Percentiles rank a stretch among this genome's conserved stretches.
phyloP scores from a whole-genome alignment of 2,329 filamentous ascomycete genomes.

The Ceratocystis destructans region DNA sequence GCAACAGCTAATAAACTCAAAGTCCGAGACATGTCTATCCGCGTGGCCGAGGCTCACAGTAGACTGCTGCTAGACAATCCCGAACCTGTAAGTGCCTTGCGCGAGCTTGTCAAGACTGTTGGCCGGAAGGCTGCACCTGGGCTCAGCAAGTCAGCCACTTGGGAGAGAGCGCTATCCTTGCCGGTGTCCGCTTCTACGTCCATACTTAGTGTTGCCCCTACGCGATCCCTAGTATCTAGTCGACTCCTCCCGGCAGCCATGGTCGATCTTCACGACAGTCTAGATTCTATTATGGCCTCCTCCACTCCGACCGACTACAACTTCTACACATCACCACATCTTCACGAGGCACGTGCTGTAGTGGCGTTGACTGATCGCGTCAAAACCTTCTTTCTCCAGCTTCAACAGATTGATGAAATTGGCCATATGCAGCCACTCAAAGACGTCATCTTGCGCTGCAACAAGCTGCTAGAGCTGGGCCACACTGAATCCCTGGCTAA shows the following conservation, averaged over 20 bases:
- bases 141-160: constrained; percentile 19
- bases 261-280: constrained; percentile 49
- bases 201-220: constrained; percentile 9
- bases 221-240: constrained; percentile 29
- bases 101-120: constrained; percentile 32
- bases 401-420: constrained; percentile 53
- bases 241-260: constrained; percentile 53
- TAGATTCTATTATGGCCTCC: constrained; percentile 30
- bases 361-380: constrained; percentile 56
- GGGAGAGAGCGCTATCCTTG: constrained; percentile 18
- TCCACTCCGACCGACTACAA: constrained; percentile 48
- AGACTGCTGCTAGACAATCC: constrained; percentile 36
- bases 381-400: constrained; percentile 55
- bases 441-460: constrained; percentile 64
- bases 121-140: constrained; percentile 29
- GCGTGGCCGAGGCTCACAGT: constrained; percentile 47
- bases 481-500: constrained; percentile 76
- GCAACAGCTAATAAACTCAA: constrained; percentile 26
- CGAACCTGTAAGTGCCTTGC: constrained; percentile 32
- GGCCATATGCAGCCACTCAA: constrained; percentile 60
- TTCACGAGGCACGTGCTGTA: constrained; percentile 60
- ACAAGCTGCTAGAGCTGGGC: constrained; percentile 58
- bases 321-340: constrained; percentile 76
- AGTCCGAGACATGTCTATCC: constrained; percentile 44
- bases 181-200: constrained; percentile 20